phyloP scores from a whole-genome alignment of 768 basidiomycete species.

The Tulasnella calospora region DNA sequence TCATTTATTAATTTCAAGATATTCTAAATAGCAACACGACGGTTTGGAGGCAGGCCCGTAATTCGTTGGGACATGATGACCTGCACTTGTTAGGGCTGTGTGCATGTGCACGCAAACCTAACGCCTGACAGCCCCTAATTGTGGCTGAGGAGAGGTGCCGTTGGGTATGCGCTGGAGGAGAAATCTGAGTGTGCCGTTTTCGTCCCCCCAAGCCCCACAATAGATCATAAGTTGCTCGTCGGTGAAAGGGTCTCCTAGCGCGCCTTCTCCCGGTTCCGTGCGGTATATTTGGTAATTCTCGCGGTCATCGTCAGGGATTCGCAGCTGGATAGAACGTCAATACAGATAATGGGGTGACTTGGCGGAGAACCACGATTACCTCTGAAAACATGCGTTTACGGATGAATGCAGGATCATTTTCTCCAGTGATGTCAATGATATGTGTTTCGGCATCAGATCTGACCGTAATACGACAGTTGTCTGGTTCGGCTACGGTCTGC shows the following conservation, averaged over 20 bases:
- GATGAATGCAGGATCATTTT: slow-evolving; percentile 60
- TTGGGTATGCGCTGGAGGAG: slow-evolving; percentile 55
- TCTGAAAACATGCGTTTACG: slow-evolving; percentile 77
- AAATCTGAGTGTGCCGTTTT: slow-evolving; percentile 76
- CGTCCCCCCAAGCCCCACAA: slow-evolving; percentile 67
- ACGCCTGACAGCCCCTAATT: no score
- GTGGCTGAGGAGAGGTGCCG: slow-evolving; percentile 29
- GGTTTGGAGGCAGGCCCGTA: no score
- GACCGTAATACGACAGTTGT: slow-evolving; percentile 22
- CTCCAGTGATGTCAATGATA: slow-evolving; percentile 53
- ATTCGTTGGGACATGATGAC: no score
- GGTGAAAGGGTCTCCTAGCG: slow-evolving; percentile 65
- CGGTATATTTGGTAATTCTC: slow-evolving; percentile 72
- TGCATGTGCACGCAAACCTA: no score
- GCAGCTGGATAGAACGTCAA: slow-evolving; percentile 47
- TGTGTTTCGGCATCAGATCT: slow-evolving; percentile 19
- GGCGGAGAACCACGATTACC: slow-evolving; percentile 40
- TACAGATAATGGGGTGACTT: slow-evolving; percentile 15
- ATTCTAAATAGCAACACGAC: no score
- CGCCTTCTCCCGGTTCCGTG: slow-evolving; percentile 77
- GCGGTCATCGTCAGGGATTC: slow-evolving; percentile 80
- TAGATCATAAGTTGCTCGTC: slow-evolving; percentile 67
- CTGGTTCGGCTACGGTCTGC: not conserved
- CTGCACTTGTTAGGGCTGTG: no score
- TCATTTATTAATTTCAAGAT: no score